Base-by-base conservation (phyloP, 805 yeast species). In the Candida ficus region DNA sequence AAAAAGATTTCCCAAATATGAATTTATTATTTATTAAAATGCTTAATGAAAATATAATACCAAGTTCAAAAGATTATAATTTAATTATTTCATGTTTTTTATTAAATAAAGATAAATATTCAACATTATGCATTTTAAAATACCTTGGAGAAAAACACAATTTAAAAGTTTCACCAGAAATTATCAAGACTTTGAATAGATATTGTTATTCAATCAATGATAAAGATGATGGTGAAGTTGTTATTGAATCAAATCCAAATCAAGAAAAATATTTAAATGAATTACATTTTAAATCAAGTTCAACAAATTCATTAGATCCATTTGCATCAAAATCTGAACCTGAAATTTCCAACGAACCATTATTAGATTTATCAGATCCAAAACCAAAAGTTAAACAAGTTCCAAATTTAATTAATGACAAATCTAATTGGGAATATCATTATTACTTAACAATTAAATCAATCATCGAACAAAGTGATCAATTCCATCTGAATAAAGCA, bases 11-110 rank as follows among this genome's bases (percentile, higher is more conserved):
- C 5, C 58, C 59, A n/a, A 51, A 52, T 26, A 26, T 42, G 17
- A 44, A 55, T 28, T 43, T 42, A 5, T 37, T 54, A 11, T 56
- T 52, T 37, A 40, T 53, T 39, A 53, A 45, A 37, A 54, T 56
- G 59, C 41, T 52, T n/a, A 37, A 48, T 23, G 57, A 54, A 29
- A 38, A 40, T 4, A 49, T 45, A 20, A 39, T 53, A 7, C 59
- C 59, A 14, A 37, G 47, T 3, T 20, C 47, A 7, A 26, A 38
- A 7, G 56, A 52, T 28, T 56, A 56, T 26, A 12, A 46, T 9
- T 18, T 23, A n/a, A 54, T 56, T 9, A 30, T 53, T 5, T 37
- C 42, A 25, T 37, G 47, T 4, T 54, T 53, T 29, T 29, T 49
- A 5, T 7, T 39, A 18, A 39, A 33, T 11, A 23, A 25, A 7